phyloP scores from a whole-genome alignment of 2,329 filamentous ascomycete genomes.

The Colletotrichum nymphaeae region DNA sequence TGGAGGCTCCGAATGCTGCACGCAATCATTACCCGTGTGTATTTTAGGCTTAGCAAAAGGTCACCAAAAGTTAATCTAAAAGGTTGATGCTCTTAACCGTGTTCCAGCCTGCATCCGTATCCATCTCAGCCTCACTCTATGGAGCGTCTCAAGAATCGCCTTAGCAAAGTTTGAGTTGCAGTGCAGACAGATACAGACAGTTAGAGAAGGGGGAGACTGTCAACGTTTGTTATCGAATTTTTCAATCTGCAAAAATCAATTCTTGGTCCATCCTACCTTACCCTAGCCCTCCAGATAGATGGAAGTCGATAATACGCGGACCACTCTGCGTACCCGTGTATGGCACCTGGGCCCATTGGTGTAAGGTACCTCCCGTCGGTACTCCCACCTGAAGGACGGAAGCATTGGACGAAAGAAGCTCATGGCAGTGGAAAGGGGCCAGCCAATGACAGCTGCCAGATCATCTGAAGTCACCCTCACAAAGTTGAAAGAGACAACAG shows the following conservation, averaged over 20 bases:
- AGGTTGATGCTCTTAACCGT: neutral
- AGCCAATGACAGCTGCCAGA: slow-evolving; percentile 14
- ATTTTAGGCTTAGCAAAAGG: slow-evolving; percentile 1
- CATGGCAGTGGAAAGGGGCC: neutral
- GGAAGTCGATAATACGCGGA: neutral
- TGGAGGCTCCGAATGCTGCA: slow-evolving; percentile 13
- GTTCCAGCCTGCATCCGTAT: neutral
- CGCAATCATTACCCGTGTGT: slow-evolving; percentile 13
- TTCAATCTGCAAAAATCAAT: neutral
- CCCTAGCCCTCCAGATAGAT: neutral
- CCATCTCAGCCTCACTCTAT: neutral
- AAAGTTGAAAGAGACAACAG: neutral
- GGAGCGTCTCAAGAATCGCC: neutral
- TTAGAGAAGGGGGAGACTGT: neutral
- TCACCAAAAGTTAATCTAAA: neutral
- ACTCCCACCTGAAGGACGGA: neutral
- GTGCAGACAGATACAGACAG: neutral
- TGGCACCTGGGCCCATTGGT: neutral
- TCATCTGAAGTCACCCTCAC: slow-evolving; percentile 2
- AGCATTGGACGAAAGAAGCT: slow-evolving; percentile 17
- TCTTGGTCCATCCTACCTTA: neutral
- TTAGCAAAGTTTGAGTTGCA: too few relatives aligned
- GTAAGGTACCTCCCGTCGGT: neutral
- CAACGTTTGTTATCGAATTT: neutral
- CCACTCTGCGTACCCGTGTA: neutral